phyloP scores from a whole-genome alignment of 768 basidiomycete species.

The Auricularia cornea region DNA sequence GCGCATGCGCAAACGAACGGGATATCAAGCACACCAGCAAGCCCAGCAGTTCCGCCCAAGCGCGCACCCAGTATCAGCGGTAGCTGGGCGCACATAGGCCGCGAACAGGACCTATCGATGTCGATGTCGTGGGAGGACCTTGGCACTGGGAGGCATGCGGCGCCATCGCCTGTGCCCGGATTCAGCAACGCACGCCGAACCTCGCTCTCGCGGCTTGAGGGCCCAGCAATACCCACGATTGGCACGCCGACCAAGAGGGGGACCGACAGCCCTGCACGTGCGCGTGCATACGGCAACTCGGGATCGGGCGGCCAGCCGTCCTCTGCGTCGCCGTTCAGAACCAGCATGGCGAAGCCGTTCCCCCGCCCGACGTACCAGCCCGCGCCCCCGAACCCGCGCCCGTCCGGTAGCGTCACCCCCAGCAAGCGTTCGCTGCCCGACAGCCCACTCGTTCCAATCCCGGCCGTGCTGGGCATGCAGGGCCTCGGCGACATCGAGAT shows the following conservation, averaged over 20 bases:
- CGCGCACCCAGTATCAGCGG: background rate
- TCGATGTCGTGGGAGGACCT: conserved; percentile 1
- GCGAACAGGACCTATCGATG: background rate
- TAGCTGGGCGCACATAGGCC: background rate
- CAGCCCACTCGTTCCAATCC: background rate
- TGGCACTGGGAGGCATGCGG: background rate
- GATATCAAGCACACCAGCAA: background rate
- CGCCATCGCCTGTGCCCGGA: background rate
- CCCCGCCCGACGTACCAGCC: background rate
- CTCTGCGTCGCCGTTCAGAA: background rate
- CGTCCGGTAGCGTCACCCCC: background rate
- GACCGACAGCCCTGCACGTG: background rate
- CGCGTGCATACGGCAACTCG: background rate
- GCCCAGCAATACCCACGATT: background rate
- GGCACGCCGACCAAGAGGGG: background rate
- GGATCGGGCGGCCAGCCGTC: background rate
- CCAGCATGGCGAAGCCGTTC: background rate
- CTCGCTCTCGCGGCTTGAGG: background rate
- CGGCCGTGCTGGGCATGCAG: background rate
- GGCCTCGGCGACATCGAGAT: background rate
- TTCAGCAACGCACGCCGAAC: background rate
- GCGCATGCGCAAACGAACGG: background rate
- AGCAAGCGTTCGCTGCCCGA: background rate
- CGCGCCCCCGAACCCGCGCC: background rate
- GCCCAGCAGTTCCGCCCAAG: background rate